These are phyloP conservation scores for Hyphopichia pseudoburtonii DNA, from an alignment of 1,139 yeast genomes.

Conservation along the genomic window DNA sequence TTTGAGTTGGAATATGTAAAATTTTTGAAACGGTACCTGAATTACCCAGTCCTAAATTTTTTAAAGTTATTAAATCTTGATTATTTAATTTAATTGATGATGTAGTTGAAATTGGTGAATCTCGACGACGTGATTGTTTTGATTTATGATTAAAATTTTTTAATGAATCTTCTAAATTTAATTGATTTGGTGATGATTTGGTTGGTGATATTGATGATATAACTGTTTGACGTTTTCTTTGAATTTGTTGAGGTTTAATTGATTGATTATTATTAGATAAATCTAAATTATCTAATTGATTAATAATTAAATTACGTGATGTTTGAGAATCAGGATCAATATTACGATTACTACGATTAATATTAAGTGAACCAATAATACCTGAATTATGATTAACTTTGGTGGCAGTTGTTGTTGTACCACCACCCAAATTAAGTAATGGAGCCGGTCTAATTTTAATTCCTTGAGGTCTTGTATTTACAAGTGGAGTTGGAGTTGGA, in stretches of 20 bases:
- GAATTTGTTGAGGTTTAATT: slow-evolving; percentile 4
- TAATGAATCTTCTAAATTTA: not conserved
- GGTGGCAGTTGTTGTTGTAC: not conserved
- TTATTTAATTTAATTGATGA: slow-evolving; percentile 48
- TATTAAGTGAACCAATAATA: slow-evolving; percentile 8
- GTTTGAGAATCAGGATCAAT: slow-evolving; percentile 30
- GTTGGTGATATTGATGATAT: slow-evolving; percentile 48
- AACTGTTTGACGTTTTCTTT: slow-evolving; percentile 42
- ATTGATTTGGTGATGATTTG: slow-evolving; percentile 24
- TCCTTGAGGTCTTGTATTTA: slow-evolving; percentile 12
- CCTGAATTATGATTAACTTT: slow-evolving; percentile 5
- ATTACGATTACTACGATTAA: slow-evolving; percentile 22
- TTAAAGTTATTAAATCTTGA: slow-evolving; percentile 71
- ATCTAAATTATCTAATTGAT: slow-evolving; percentile 34
- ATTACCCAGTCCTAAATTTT: slow-evolving; percentile 87
- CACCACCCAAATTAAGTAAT: slow-evolving; percentile 18
- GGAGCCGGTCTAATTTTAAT: slow-evolving; percentile 24
- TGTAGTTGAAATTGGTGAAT: slow-evolving; percentile 39
- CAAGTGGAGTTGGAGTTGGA: not conserved
- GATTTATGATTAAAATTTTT: slow-evolving; percentile 1
- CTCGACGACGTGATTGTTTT: slow-evolving; percentile 8
- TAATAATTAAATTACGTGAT: slow-evolving; percentile 24
- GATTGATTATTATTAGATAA: slow-evolving; percentile 7
- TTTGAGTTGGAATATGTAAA: slow-evolving; percentile 83
- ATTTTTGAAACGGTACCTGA: slow-evolving; percentile 92